Percentiles rank a stretch among this genome's conserved stretches.
These are phyloP conservation scores for Schizosaccharomyces cryophilus DNA, from an alignment of 805 yeast genomes.

Conservation along the genomic window DNA sequence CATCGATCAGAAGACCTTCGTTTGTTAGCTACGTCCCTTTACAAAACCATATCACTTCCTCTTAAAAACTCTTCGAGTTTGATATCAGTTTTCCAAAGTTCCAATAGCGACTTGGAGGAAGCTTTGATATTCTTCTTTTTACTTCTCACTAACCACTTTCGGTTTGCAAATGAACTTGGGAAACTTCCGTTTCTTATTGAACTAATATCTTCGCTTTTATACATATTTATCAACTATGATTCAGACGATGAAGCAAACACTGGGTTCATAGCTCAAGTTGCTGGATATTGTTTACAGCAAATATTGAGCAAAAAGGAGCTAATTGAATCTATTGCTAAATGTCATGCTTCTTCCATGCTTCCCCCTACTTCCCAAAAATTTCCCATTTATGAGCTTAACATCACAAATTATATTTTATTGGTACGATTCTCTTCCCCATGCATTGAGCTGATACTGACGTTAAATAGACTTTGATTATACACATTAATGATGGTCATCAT, in stretches of 20 bases:
- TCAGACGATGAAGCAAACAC: neutral
- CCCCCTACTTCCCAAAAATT: neutral
- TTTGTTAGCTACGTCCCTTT: neutral
- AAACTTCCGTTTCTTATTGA: neutral
- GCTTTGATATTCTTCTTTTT: neutral
- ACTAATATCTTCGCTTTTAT: neutral
- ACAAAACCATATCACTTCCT: neutral
- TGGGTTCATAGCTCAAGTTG: neutral
- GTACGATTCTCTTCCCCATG: neutral
- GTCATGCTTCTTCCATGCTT: neutral
- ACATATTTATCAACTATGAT: neutral
- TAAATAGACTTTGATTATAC: too few species aligned
- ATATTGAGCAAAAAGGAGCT: neutral
- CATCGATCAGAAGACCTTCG: neutral
- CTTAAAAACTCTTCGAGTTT: neutral
- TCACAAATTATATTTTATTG: neutral
- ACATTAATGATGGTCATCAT: too few species aligned
- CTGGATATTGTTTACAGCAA: neutral
- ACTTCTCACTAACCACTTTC: neutral
- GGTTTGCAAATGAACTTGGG: neutral
- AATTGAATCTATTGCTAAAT: neutral
- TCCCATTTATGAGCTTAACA: neutral
- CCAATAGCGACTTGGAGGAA: neutral
- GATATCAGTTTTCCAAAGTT: neutral
- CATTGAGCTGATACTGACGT: neutral